These are phyloP conservation scores for Suillus subluteus DNA, from an alignment of 768 basidiomycete species.

Conservation along the genomic window DNA sequence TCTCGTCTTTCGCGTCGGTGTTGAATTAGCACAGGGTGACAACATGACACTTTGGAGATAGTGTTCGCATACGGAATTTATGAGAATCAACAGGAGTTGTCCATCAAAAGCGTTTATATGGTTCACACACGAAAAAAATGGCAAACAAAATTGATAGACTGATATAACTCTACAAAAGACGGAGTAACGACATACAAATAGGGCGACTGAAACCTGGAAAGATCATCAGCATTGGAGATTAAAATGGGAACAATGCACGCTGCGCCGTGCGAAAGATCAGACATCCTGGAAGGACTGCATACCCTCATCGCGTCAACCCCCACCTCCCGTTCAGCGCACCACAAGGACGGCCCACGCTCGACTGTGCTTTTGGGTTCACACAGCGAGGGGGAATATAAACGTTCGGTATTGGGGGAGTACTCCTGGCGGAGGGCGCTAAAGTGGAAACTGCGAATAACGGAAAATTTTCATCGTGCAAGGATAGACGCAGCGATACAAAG, in stretches of 20 bases:
- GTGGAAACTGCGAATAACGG: constrained; percentile 90
- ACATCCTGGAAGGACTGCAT: constrained; percentile 84
- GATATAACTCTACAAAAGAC: not conserved
- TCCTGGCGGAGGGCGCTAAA: constrained; percentile 66
- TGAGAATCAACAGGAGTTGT: not conserved
- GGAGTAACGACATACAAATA: constrained; percentile 40
- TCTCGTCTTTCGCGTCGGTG: not conserved
- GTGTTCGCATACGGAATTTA: not conserved
- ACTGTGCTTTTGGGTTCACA: constrained; percentile 72
- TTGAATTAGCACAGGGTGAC: not conserved
- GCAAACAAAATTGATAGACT: not conserved
- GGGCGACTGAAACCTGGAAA: constrained; percentile 11
- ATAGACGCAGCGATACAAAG: constrained; percentile 22
- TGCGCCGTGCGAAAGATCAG: constrained; percentile 53
- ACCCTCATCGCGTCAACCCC: constrained; percentile 76
- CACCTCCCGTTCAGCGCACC: constrained; percentile 76
- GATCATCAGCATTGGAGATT: constrained; percentile 11
- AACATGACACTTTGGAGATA: no score
- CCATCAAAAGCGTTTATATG: not conserved
- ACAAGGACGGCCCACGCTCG: constrained; percentile 65
- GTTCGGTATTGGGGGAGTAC: constrained; percentile 77
- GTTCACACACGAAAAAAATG: not conserved
- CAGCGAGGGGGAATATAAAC: constrained; percentile 70
- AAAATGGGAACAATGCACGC: constrained; percentile 14
- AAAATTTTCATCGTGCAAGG: constrained; percentile 54